A percentile compares a stretch with the other conserved stretches of the same genome.
phyloP scores from a whole-genome alignment of 2,329 filamentous ascomycete species.

The Fusarium odoratissimum region DNA sequence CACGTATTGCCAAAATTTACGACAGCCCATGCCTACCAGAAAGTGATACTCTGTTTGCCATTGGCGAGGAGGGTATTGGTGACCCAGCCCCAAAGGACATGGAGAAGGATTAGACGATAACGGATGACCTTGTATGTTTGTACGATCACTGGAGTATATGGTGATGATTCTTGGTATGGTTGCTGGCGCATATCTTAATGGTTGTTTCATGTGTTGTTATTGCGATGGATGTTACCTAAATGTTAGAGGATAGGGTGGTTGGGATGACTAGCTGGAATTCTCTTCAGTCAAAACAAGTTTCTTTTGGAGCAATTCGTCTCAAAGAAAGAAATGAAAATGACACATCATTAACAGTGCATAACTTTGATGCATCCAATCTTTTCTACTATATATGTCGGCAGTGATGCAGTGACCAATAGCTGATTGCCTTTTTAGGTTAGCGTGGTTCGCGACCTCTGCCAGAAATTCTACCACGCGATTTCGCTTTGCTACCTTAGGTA shows the following conservation, averaged over 20 bases:
- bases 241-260: conserved; percentile 2
- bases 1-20: conserved; percentile 98
- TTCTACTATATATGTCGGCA: background rate
- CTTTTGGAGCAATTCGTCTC: background rate
- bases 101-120: conserved; percentile 75
- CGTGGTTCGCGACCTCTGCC: conserved; percentile 43
- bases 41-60: conserved; percentile 96
- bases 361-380: background rate
- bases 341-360: background rate
- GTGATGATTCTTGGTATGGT: conserved; percentile 42
- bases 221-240: conserved; percentile 2
- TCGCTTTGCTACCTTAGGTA: conserved; percentile 26
- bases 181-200: conserved; percentile 48
- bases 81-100: conserved; percentile 96
- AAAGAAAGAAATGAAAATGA: background rate
- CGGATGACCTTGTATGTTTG: conserved; percentile 17
- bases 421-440: conserved; percentile 54
- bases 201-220: conserved; percentile 17
- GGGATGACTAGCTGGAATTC: background rate
- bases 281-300: background rate
- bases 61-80: conserved; percentile 95
- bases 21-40: conserved; percentile 97
- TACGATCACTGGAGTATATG: conserved; percentile 38
- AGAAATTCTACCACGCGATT: conserved; percentile 52
- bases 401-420: conserved; percentile 39